These are phyloP conservation scores for Jackrogersella multiformis DNA, from an alignment of 495 filamentous ascomycete species.

Conservation along the genomic window DNA sequence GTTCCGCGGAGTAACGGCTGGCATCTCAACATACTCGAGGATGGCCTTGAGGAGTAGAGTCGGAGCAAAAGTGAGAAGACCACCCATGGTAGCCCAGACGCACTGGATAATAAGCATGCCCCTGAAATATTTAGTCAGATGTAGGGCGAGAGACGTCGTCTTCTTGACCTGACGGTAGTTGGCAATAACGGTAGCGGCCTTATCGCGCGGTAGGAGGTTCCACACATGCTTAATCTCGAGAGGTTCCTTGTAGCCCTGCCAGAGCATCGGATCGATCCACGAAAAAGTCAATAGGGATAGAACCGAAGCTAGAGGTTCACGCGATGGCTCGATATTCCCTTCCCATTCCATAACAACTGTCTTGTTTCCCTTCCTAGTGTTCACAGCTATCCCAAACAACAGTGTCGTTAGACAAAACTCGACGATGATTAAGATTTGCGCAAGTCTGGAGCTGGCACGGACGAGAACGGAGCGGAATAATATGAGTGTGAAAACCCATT, in stretches of 20 bases:
- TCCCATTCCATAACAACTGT: constrained; percentile 86
- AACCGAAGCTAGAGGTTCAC: constrained; percentile 84
- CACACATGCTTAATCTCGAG: constrained; percentile 86
- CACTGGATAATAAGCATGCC: constrained; percentile 79
- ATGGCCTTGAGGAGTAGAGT: constrained; percentile 92
- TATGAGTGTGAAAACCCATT: constrained; percentile 80
- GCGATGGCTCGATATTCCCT: constrained; percentile 82
- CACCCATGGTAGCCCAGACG: constrained; percentile 78
- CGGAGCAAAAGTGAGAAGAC: constrained; percentile 86
- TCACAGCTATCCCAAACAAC: constrained; percentile 76
- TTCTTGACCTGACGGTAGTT: constrained; percentile 88
- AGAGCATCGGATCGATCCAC: constrained; percentile 91
- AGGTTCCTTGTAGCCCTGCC: constrained; percentile 88
- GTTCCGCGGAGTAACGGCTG: constrained; percentile 78
- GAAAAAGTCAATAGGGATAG: constrained; percentile 87
- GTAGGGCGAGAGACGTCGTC: constrained; percentile 80
- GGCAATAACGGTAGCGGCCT: constrained; percentile 78
- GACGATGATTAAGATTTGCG: constrained; percentile 68
- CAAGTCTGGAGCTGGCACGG: constrained; percentile 71
- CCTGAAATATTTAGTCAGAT: constrained; percentile 85
- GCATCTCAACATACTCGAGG: constrained; percentile 89
- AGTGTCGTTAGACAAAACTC: constrained; percentile 80
- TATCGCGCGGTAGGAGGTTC: constrained; percentile 89
- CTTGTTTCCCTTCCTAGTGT: constrained; percentile 92
- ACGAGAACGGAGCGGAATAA: constrained; percentile 87